Evolutionary conservation across 805 yeast genomes (phyloP).

Genomic region (Monosporozyma yasuniensis): DNA sequence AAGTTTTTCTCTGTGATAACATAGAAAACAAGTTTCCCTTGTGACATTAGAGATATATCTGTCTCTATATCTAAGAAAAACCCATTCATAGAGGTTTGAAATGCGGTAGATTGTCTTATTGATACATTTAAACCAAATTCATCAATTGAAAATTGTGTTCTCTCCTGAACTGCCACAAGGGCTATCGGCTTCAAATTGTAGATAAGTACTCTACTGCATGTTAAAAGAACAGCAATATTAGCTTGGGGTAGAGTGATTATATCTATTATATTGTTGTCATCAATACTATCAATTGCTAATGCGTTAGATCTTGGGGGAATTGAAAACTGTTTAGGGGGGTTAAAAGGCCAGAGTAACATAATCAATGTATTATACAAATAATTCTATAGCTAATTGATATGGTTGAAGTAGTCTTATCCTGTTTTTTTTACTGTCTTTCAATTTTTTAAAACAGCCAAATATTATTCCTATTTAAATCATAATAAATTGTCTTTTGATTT

Average conservation of each 20-base stretch:
- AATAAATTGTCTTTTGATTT: background rate
- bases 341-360: constrained; percentile 25
- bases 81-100: constrained; percentile 14
- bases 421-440: background rate
- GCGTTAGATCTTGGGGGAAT: constrained; percentile 10
- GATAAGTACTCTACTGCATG: constrained; percentile 22
- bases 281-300: constrained; percentile 7
- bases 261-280: constrained; percentile 17
- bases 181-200: constrained; percentile 30
- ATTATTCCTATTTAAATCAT: background rate
- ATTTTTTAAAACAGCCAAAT: background rate
- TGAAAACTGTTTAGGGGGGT: constrained; percentile 21
- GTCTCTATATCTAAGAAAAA: constrained; percentile 11
- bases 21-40: constrained; percentile 22
- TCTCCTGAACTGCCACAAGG: constrained; percentile 23
- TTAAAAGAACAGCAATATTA: constrained; percentile 23
- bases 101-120: constrained; percentile 12
- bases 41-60: constrained; percentile 7
- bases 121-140: constrained; percentile 26
- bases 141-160: constrained; percentile 21
- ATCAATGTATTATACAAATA: background rate
- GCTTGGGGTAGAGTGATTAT: constrained; percentile 19
- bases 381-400: background rate
- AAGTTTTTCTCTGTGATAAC: constrained; percentile 24
- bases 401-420: background rate